Evolutionary conservation across 805 yeast genomes (phyloP).

Genomic region (Saturnispora quitensis): DNA sequence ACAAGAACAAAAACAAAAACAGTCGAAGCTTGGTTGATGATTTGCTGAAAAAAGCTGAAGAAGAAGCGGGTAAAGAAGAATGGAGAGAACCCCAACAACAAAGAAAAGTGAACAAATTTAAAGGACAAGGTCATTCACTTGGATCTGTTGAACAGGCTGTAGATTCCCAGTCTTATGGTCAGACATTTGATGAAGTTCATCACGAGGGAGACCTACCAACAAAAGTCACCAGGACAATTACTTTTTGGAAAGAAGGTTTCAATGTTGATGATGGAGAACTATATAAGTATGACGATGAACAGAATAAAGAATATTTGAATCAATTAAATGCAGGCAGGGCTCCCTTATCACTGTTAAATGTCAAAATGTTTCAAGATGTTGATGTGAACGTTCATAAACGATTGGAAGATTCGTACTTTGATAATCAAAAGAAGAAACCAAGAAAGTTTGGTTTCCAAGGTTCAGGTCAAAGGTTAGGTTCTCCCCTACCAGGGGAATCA

Average conservation of each 20-base stretch:
- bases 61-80: slow-evolving; percentile 45
- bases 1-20: slow-evolving; percentile 26
- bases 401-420: slow-evolving; percentile 66
- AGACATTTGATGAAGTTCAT: slow-evolving; percentile 22
- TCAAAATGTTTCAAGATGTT: slow-evolving; percentile 84
- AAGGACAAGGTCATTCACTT: slow-evolving; percentile 44
- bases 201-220: slow-evolving; percentile 17
- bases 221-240: slow-evolving; percentile 69
- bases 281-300: slow-evolving; percentile 84
- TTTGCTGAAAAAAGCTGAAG: slow-evolving; percentile 58
- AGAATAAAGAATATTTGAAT: slow-evolving; percentile 65
- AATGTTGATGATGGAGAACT: slow-evolving; percentile 88
- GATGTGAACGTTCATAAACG: slow-evolving; percentile 80
- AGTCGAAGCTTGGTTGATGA: slow-evolving; percentile 41
- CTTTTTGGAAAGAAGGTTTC: slow-evolving; percentile 96
- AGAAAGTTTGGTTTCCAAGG: slow-evolving; percentile 64
- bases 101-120: slow-evolving; percentile 27
- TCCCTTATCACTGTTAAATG: slow-evolving; percentile 74
- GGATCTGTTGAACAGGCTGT: slow-evolving; percentile 38
- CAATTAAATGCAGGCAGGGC: slow-evolving; percentile 88
- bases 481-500: slow-evolving; percentile 74
- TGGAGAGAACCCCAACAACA: slow-evolving; percentile 20
- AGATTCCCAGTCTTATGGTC: slow-evolving; percentile 17
- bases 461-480: slow-evolving; percentile 76
- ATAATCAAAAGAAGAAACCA: slow-evolving; percentile 37